Percentiles rank a stretch among this genome's conserved stretches.
Conservation (phyloP, 2,329 filamentous ascomycete species). For the Trichoderma asperellum region DNA sequence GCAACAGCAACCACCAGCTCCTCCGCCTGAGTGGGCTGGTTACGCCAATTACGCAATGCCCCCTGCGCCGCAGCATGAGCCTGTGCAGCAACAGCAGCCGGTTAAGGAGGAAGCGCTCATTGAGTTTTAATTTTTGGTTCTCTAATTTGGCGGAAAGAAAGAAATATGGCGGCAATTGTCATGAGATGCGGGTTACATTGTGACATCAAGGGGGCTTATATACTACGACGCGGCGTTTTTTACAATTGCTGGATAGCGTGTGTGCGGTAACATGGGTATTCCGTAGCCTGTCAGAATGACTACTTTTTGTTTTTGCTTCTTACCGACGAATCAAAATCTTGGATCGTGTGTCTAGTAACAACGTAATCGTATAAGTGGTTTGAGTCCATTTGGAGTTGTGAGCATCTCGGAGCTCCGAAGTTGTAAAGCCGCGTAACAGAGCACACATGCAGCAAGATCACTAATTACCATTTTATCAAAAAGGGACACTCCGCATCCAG, state of each 20-base stretch:
- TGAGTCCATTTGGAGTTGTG: neutral
- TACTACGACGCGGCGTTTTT: slow-evolving; percentile 23
- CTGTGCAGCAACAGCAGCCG: slow-evolving; percentile 46
- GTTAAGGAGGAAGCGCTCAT: slow-evolving; percentile 78
- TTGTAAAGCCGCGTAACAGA: neutral
- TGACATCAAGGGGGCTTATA: slow-evolving; percentile 1
- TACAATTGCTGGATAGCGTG: slow-evolving; percentile 22
- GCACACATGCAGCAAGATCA: neutral
- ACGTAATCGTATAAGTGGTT: neutral
- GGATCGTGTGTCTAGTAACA: neutral
- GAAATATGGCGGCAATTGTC: slow-evolving; percentile 5
- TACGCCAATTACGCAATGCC: slow-evolving; percentile 68
- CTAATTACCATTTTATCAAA: neutral
- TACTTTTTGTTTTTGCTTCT: neutral
- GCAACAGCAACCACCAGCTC: slow-evolving; percentile 40
- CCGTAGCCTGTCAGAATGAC: slow-evolving; percentile 26
- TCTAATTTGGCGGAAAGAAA: neutral
- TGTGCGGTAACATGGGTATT: slow-evolving; percentile 24
- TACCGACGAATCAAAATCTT: neutral
- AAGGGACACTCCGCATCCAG: neutral
- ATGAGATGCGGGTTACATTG: slow-evolving; percentile 2
- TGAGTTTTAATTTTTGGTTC: slow-evolving; percentile 60
- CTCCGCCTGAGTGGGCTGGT: slow-evolving; percentile 49
- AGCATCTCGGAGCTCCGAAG: slow-evolving; percentile 2
- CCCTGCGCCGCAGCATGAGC: slow-evolving; percentile 55